Evolutionary conservation across 805 yeast genomes (phyloP).

Genomic region (Teunomyces panamensis): DNA sequence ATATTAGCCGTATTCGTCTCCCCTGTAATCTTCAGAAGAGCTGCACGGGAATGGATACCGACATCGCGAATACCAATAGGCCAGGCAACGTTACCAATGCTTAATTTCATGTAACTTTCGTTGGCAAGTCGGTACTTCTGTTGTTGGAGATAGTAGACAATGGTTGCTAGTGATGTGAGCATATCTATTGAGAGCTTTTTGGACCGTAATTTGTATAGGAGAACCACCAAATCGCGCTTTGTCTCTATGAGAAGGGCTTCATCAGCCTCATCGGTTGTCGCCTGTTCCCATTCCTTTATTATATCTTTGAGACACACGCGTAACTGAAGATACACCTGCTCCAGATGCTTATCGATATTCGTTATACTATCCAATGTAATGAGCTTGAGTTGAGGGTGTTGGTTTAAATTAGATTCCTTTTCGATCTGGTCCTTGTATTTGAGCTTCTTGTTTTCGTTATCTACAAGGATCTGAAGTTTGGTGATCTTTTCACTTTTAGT

Average conservation of each 20-base stretch:
- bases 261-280: conserved; percentile 8
- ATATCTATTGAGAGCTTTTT: conserved; percentile 41
- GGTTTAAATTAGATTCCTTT: conserved; percentile 18
- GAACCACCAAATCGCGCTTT: conserved; percentile 47
- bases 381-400: conserved; percentile 7
- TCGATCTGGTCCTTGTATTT: conserved; percentile 25
- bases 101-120: conserved; percentile 68
- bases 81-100: conserved; percentile 90
- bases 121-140: conserved; percentile 51
- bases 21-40: conserved; percentile 56
- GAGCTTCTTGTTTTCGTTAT: conserved; percentile 13
- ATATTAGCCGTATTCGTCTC: conserved; percentile 56
- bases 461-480: conserved; percentile 16
- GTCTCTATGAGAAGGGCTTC: conserved; percentile 28
- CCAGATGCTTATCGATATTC: conserved; percentile 12
- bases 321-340: conserved; percentile 36
- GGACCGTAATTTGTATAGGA: conserved; percentile 41
- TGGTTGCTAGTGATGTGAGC: conserved; percentile 56
- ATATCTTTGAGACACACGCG: conserved; percentile 48
- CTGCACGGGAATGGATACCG: conserved; percentile 75
- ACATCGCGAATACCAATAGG: conserved; percentile 82
- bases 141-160: conserved; percentile 58
- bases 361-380: conserved; percentile 8
- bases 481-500: conserved; percentile 17
- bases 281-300: conserved; percentile 41